phyloP scores from a whole-genome alignment of 1,139 yeast species.

The Yamadazyma spencermartinsiae region DNA sequence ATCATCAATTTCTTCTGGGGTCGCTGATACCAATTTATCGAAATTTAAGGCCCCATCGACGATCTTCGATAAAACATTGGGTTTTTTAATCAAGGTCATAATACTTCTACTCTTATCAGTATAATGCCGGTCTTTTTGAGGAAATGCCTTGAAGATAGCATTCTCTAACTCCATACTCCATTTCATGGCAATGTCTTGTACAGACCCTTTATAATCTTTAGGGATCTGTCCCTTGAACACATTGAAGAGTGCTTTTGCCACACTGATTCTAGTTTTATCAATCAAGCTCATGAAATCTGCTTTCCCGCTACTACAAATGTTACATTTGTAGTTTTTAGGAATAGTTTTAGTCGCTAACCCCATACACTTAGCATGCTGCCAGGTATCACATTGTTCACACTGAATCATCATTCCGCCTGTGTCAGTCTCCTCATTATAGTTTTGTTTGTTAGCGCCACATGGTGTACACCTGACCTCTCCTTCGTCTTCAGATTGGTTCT shows the following conservation, averaged over 20 bases:
- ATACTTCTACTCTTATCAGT: conserved; percentile 45
- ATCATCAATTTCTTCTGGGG: conserved; percentile 55
- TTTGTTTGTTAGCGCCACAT: conserved; percentile 66
- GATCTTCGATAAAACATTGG: conserved; percentile 26
- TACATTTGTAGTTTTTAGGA: conserved; percentile 36
- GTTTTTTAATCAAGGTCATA: conserved; percentile 30
- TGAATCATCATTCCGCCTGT: conserved; percentile 69
- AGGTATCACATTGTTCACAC: conserved; percentile 74
- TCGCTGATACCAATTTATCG: conserved; percentile 28
- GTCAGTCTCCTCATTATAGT: conserved; percentile 61
- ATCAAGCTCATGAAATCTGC: conserved; percentile 13
- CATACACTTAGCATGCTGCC: conserved; percentile 86
- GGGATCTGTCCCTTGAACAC: conserved; percentile 47
- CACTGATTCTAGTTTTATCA: conserved; percentile 35
- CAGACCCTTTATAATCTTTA: conserved; percentile 27
- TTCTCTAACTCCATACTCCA: conserved; percentile 47
- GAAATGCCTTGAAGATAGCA: conserved; percentile 30
- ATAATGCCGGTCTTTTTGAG: conserved; percentile 31
- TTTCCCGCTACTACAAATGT: conserved; percentile 22
- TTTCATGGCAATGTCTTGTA: conserved; percentile 29
- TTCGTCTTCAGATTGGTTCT: too few relatives aligned
- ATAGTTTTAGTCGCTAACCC: conserved; percentile 39
- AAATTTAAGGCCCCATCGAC: conserved; percentile 27
- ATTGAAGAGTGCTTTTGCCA: conserved; percentile 39
- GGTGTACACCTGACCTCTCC: conserved; percentile 63